Base-by-base conservation (phyloP, 2,329 filamentous ascomycete species). In the Aureobasidium sp. region DNA sequence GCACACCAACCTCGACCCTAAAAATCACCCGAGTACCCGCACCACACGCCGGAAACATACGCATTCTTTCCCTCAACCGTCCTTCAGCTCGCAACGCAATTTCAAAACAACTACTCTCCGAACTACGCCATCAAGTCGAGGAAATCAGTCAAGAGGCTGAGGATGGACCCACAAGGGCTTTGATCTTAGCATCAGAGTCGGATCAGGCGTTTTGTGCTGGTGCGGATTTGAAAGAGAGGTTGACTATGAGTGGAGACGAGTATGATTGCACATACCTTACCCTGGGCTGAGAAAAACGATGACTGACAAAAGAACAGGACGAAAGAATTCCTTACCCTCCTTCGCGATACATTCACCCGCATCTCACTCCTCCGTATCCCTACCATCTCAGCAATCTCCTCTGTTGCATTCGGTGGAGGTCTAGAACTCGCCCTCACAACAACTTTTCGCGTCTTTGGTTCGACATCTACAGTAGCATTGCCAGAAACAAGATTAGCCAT, bases 401-500 rank as follows among this genome's bases (percentile, higher is more conserved):
- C 93, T 59, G 82, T 93, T 66, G 96, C 96, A 8, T 91, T 98
- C 36, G 96, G 96, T 69, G 96, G 96, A 73, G 96, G 96, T 54
- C 90, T 99, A 70, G 96, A 99, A 81, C 88, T 99, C 62, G 95
- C 94, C 2, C 89, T 99, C 9, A 90, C 92, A 71, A 97, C 95
- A 1, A 90, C 96, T 79, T 90, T 99, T 79, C 93, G 96, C 70
- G 91, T 99, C 61, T 91, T 98, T 71, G 88, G 90, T 38, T 94
- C 93, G 43, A 92, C 91, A 42, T 92, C 94, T 20, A 82, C 85
- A 29, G 89, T 99, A 64, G 95, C 90, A 0, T 88, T 98, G 7
- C 96, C 96, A 1, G 96, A 99, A 78, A 98, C 96, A 1, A 87
- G 95, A 3, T 87, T 99, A 3, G 96, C 92, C 65, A 99, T 99